phyloP scores from a whole-genome alignment of 2,329 filamentous ascomycete species.

The Microthyrium microscopicum region DNA sequence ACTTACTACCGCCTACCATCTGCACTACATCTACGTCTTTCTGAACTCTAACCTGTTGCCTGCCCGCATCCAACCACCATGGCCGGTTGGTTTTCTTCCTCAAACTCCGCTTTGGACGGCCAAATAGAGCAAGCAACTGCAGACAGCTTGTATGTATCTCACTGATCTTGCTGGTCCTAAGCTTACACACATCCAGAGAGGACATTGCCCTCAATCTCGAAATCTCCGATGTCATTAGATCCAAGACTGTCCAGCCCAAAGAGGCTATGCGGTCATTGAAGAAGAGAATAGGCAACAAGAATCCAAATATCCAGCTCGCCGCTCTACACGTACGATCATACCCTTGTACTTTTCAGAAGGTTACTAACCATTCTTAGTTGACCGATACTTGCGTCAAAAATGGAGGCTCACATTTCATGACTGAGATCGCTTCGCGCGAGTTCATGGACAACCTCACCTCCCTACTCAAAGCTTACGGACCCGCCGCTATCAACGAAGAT shows the following conservation, averaged over 20 bases:
- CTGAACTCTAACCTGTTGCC: conserved; percentile 8
- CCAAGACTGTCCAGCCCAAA: conserved; percentile 91
- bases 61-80: conserved; percentile 31
- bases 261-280: conserved; percentile 97
- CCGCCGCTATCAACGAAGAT: conserved; percentile 60
- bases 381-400: conserved; percentile 99
- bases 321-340: conserved; percentile 59
- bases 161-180: conserved; percentile 8
- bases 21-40: conserved; percentile 6
- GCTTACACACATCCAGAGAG: conserved; percentile 41
- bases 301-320: conserved; percentile 89
- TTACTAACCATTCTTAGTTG: conserved; percentile 35
- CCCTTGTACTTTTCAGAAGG: conserved; percentile 3
- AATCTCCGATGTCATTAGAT: conserved; percentile 93
- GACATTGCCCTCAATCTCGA: conserved; percentile 96
- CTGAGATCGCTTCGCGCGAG: conserved; percentile 88
- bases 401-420: conserved; percentile 84
- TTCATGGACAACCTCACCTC: conserved; percentile 97
- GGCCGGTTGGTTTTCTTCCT: conserved; percentile 91
- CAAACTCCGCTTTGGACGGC: conserved; percentile 82
- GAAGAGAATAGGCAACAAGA: conserved; percentile 87
- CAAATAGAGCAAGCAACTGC: conserved; percentile 92
- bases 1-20: background rate
- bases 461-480: conserved; percentile 64
- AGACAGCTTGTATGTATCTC: conserved; percentile 62